A percentile compares a stretch with the other conserved stretches of the same genome.
phyloP scores from a whole-genome alignment of 2,329 filamentous ascomycete genomes.

The Scedosporium minutisporum region DNA sequence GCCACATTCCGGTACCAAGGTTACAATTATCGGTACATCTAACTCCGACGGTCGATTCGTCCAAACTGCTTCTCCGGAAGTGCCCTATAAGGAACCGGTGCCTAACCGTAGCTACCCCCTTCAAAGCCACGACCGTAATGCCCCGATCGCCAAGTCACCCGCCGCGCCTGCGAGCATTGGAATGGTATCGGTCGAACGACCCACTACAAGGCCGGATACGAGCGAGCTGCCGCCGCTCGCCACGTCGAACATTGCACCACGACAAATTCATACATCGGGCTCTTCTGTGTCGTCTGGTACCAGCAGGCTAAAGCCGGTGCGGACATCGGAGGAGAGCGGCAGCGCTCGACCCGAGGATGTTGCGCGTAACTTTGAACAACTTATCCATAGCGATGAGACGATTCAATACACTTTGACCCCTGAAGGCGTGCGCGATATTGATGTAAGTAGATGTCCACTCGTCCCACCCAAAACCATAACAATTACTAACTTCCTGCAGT shows the following conservation, averaged over 20 bases:
- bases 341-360: constrained; percentile 43
- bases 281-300: constrained; percentile 41
- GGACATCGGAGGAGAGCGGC: constrained; percentile 48
- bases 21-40: constrained; percentile 22
- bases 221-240: neutral
- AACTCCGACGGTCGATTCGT: constrained; percentile 21
- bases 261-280: constrained; percentile 36
- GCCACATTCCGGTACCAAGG: constrained; percentile 20
- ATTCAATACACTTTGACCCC: constrained; percentile 77
- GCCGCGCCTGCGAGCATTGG: constrained; percentile 21
- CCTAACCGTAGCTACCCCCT: constrained; percentile 4
- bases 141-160: constrained; percentile 1
- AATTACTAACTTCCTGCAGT: neutral
- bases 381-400: constrained; percentile 74
- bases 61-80: constrained; percentile 21
- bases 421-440: constrained; percentile 66
- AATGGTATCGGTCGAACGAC: constrained; percentile 28
- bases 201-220: neutral
- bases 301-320: constrained; percentile 41
- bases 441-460: constrained; percentile 39
- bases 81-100: constrained; percentile 20
- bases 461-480: constrained; percentile 1
- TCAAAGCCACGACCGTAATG: neutral
- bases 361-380: constrained; percentile 62
- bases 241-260: constrained; percentile 11